Evolutionary conservation across 805 yeast species (phyloP).

Genomic region (Saccharomycodes ludwigii): DNA sequence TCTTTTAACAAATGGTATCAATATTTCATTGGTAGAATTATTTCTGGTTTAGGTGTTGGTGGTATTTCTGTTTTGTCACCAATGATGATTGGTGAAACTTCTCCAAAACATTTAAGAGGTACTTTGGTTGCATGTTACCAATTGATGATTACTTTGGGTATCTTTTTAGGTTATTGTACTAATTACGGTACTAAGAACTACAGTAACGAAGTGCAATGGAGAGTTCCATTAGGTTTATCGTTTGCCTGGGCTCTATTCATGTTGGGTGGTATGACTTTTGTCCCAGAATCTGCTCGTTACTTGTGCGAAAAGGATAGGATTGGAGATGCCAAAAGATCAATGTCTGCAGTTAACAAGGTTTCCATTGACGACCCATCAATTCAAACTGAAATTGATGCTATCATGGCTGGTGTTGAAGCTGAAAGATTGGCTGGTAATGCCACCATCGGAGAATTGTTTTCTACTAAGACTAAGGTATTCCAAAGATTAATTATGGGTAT

Average conservation of each 20-base stretch:
- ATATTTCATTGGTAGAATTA: constrained; percentile 52
- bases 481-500: constrained; percentile 38
- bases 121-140: constrained; percentile 61
- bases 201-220: constrained; percentile 48
- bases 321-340: constrained; percentile 51
- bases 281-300: constrained; percentile 70
- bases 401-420: constrained; percentile 47
- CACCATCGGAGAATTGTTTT: constrained; percentile 50
- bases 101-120: constrained; percentile 44
- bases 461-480: constrained; percentile 53
- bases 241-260: constrained; percentile 33
- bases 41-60: constrained; percentile 76
- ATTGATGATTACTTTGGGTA: constrained; percentile 61
- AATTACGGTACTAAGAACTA: constrained; percentile 43
- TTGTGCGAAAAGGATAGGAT: constrained; percentile 40
- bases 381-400: constrained; percentile 41
- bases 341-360: constrained; percentile 48
- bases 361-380: constrained; percentile 42
- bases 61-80: constrained; percentile 68
- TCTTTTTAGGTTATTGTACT: constrained; percentile 66
- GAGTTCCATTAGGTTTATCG: constrained; percentile 55
- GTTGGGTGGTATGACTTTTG: constrained; percentile 30
- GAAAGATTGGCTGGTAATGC: constrained; percentile 55
- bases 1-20: constrained; percentile 48
- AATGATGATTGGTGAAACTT: constrained; percentile 40